Conservation (phyloP, 2,329 filamentous ascomycete genomes). For the Neonectria magnoliae region DNA sequence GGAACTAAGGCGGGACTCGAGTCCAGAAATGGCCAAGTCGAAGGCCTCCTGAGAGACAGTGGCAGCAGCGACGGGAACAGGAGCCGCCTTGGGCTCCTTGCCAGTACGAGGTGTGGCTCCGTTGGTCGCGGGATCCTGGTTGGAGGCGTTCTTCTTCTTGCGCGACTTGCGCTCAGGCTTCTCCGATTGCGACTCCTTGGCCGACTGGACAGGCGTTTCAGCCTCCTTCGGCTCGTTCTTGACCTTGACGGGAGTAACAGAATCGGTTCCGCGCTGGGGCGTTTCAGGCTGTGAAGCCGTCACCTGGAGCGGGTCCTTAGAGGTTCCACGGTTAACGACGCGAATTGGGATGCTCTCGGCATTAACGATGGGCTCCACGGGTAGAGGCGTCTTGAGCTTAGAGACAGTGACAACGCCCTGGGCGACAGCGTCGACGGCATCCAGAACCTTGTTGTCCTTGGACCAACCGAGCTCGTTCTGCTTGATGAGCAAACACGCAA, state of each 20-base stretch:
- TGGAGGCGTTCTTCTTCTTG: constrained; percentile 72
- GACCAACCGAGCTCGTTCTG: constrained; percentile 93
- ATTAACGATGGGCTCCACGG: constrained; percentile 52
- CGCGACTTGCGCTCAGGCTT: constrained; percentile 69
- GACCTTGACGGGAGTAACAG: constrained; percentile 49
- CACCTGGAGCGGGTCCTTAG: constrained; percentile 50
- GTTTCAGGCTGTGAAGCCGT: constrained; percentile 40
- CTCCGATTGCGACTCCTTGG: constrained; percentile 57
- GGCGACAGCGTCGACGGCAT: constrained; percentile 79
- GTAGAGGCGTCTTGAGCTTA: constrained; percentile 68
- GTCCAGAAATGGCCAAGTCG: constrained; percentile 63
- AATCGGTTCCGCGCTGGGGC: constrained; percentile 46
- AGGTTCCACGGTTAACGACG: constrained; percentile 46
- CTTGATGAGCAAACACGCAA: constrained; percentile 88
- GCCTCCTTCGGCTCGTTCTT: constrained; percentile 60
- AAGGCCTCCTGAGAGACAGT: constrained; percentile 58
- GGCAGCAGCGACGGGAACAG: constrained; percentile 34
- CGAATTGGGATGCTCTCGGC: constrained; percentile 48
- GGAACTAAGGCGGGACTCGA: constrained; percentile 62
- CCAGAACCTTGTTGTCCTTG: constrained; percentile 86
- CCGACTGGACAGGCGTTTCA: constrained; percentile 53
- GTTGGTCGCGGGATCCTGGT: constrained; percentile 59
- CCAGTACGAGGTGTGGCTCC: constrained; percentile 50
- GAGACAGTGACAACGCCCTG: constrained; percentile 79
- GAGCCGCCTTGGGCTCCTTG: constrained; percentile 47